phyloP scores from a whole-genome alignment of 2,329 filamentous ascomycete species.

The Acarospora socialis region DNA sequence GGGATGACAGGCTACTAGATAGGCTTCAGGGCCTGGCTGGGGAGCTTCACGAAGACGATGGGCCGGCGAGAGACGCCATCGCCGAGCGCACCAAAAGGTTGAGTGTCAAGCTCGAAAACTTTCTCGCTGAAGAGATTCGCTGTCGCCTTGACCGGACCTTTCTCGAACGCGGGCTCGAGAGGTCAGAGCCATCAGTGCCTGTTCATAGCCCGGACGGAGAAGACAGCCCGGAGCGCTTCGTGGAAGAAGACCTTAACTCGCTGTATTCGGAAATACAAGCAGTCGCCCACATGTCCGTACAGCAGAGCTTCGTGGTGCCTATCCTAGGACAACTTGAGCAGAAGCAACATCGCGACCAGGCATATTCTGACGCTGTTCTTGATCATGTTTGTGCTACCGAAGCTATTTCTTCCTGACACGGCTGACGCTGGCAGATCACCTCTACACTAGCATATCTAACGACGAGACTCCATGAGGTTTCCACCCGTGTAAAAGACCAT shows the following conservation, averaged over 20 bases:
- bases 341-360: conserved; percentile 31
- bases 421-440: neutral
- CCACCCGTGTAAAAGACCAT: neutral
- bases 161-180: neutral
- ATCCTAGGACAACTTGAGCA: conserved; percentile 35
- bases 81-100: no score
- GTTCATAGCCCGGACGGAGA: neutral
- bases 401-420: neutral
- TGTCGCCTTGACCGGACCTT: conserved; percentile 1
- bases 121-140: neutral
- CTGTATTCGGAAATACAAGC: conserved; percentile 55
- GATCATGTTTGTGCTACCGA: conserved; percentile 33
- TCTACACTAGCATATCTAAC: neutral
- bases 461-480: neutral
- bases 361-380: conserved; percentile 33
- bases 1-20: conserved; percentile 23
- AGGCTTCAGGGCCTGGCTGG: conserved; percentile 20
- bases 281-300: conserved; percentile 55
- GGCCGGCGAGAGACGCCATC: no score
- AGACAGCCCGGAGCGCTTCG: no score
- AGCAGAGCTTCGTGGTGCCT: conserved; percentile 52
- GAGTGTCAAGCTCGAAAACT: no score
- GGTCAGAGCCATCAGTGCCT: no score
- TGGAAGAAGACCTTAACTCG: conserved; percentile 54
- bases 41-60: no score